Evolutionary conservation across 78 protist genomes (phyloP).

Genomic region (Dictyostelium capitatum): DNA sequence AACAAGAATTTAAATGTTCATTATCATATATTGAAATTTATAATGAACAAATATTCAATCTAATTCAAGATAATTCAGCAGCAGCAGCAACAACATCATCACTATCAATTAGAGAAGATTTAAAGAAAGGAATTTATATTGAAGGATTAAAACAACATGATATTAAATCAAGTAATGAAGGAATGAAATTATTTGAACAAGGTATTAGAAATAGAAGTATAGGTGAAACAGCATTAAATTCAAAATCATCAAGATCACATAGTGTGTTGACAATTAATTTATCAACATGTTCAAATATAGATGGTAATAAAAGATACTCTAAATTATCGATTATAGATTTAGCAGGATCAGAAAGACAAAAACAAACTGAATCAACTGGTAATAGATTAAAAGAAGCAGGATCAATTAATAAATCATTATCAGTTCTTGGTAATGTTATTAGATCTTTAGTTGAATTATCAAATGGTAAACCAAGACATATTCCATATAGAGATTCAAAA

Average conservation of each 20-base stretch:
- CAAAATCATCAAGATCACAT: conserved; percentile 86
- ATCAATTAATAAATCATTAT: conserved; percentile 81
- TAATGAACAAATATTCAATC: conserved; percentile 83
- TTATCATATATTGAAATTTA: conserved; percentile 86
- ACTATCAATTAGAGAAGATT: conserved; percentile 47
- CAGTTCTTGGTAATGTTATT: conserved; percentile 77
- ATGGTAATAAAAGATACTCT: not conserved
- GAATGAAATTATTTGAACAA: conserved; percentile 14
- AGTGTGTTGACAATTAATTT: conserved; percentile 78
- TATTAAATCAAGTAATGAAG: not conserved
- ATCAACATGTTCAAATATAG: conserved; percentile 21
- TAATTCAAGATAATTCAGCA: conserved; percentile 17
- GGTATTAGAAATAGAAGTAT: conserved; percentile 60
- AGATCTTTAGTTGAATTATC: conserved; percentile 51
- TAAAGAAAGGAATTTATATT: conserved; percentile 52
- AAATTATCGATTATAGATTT: conserved; percentile 64
- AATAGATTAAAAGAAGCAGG: conserved; percentile 88
- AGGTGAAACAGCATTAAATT: conserved; percentile 75
- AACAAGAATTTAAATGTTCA: conserved; percentile 5
- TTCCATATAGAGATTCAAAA: conserved; percentile 77
- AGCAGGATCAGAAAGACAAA: conserved; percentile 90
- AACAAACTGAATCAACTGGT: conserved; percentile 69
- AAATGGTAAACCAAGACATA: conserved; percentile 68
- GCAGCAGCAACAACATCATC: too few relatives aligned
- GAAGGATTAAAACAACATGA: conserved; percentile 42